phyloP scores from a whole-genome alignment of 139 green algal genomes.

The Haematococcus lacustris region DNA sequence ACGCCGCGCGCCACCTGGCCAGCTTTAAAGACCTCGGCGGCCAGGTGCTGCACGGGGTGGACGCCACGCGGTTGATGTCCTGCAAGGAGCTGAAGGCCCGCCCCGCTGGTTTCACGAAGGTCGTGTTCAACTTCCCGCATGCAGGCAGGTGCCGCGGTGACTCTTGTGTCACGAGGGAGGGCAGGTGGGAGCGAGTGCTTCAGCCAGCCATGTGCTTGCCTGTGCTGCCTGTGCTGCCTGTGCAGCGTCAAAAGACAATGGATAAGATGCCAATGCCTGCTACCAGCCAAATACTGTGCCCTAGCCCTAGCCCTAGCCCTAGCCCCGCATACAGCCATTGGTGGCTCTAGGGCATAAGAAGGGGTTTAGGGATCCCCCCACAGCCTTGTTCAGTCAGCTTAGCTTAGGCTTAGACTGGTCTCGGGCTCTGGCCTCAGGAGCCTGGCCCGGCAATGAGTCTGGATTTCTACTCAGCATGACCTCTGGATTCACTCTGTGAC shows the following conservation, averaged over 20 bases:
- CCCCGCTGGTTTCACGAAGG: not conserved
- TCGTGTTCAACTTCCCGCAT: constrained; percentile 14
- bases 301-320: too few relatives aligned
- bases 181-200: not conserved
- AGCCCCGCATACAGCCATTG: too few relatives aligned
- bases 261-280: too few relatives aligned
- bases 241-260: too few relatives aligned
- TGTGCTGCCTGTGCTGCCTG: not conserved
- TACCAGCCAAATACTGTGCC: too few relatives aligned
- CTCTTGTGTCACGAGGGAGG: not conserved
- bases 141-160: constrained; percentile 4
- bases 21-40: constrained; percentile 7
- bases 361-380: too few relatives aligned
- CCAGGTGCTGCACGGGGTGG: constrained; percentile 2
- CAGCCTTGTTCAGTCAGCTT: too few relatives aligned
- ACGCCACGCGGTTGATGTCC: constrained; percentile 2
- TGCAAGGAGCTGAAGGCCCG: not conserved
- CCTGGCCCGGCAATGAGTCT: not conserved
- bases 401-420: too few relatives aligned
- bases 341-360: too few relatives aligned
- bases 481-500: not conserved
- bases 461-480: not conserved
- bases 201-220: too few relatives aligned
- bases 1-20: not conserved
- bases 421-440: too few relatives aligned